Conservation (phyloP, 257 asterid species). For the Solanum ossicruentum region DNA sequence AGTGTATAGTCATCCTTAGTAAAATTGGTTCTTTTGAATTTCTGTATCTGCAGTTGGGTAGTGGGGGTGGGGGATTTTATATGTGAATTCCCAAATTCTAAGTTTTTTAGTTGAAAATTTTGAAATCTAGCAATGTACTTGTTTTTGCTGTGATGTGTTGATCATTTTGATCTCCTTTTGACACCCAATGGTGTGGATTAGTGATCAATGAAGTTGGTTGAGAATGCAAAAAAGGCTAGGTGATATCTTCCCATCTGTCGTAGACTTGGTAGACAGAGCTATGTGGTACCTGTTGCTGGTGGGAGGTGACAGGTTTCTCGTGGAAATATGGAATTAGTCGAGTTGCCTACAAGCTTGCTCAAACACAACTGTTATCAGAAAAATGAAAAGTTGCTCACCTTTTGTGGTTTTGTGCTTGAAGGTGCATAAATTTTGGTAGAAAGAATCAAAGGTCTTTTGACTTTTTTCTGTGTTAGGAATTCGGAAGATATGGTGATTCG, state of each 20-base stretch:
- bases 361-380: not conserved
- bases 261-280: not conserved
- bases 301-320: not conserved
- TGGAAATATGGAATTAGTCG: not conserved
- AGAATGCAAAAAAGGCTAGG: not conserved
- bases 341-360: not conserved
- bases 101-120: not conserved
- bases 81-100: not conserved
- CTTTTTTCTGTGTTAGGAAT: not conserved
- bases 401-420: not conserved
- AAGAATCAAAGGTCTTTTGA: not conserved
- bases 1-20: not conserved
- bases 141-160: not conserved
- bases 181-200: not conserved
- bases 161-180: not conserved
- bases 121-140: not conserved
- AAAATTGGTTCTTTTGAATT: not conserved
- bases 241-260: not conserved
- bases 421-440: not conserved
- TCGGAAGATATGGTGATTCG: not conserved
- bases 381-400: not conserved
- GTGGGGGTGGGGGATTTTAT: not conserved
- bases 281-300: not conserved
- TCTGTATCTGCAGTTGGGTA: not conserved
- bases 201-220: not conserved